A percentile compares a stretch with the other conserved stretches of the same genome.
Evolutionary conservation across 75 land plant genomes (phyloP).

Genomic region (Pinus taeda): DNA sequence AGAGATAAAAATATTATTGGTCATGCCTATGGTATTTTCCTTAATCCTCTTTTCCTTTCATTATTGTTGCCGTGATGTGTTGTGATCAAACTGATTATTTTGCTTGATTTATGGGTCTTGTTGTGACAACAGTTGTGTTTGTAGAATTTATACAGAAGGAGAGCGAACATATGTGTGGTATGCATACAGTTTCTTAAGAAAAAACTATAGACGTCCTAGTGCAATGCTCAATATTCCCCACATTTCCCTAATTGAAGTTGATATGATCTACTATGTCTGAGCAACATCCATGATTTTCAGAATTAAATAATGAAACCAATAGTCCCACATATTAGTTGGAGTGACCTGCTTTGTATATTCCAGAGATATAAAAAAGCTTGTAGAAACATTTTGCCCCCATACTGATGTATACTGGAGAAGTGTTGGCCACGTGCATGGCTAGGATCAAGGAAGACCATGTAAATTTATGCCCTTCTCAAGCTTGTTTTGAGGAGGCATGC

Average conservation of each 20-base stretch:
- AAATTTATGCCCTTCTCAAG: not conserved
- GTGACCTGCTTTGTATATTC: not conserved
- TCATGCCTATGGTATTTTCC: no score
- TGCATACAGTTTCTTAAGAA: constrained; percentile 22
- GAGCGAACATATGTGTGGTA: constrained; percentile 9
- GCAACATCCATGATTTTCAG: no score
- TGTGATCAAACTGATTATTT: no score
- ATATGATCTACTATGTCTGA: constrained; percentile 38
- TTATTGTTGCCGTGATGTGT: no score
- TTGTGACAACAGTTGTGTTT: no score
- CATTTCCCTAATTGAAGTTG: constrained; percentile 35
- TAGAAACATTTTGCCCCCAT: not conserved
- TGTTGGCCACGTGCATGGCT: not conserved
- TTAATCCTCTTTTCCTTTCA: no score
- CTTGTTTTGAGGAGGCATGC: not conserved
- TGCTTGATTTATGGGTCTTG: no score
- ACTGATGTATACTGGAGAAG: not conserved
- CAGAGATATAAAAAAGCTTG: not conserved
- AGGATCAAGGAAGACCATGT: not conserved
- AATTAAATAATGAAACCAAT: not conserved
- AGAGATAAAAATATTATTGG: no score
- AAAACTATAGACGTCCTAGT: constrained; percentile 29
- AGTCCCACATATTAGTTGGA: not conserved
- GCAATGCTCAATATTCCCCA: constrained; percentile 30
- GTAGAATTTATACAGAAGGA: constrained; percentile 46